These are phyloP conservation scores for Rutstroemia sp. DNA, from an alignment of 2,329 filamentous ascomycete species.

Conservation along the genomic window DNA sequence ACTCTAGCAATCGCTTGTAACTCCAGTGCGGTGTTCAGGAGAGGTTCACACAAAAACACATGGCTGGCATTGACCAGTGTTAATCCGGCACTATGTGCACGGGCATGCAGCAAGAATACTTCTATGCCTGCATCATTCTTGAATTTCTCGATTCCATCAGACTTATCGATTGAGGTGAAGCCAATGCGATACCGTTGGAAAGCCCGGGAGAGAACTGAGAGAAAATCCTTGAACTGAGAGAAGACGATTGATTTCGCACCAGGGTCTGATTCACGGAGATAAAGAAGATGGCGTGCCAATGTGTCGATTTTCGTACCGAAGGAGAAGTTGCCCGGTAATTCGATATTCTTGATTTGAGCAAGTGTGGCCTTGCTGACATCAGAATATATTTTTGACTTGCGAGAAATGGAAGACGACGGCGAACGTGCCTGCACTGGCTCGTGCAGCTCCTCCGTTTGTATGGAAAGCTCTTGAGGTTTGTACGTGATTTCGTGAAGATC, in stretches of 20 bases:
- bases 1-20: constrained; percentile 92
- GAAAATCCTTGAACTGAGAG: constrained; percentile 80
- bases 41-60: constrained; percentile 88
- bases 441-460: constrained; percentile 49
- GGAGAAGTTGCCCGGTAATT: constrained; percentile 57
- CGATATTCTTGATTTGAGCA: constrained; percentile 73
- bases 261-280: constrained; percentile 76
- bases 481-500: constrained; percentile 83
- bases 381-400: constrained; percentile 59
- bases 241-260: constrained; percentile 92
- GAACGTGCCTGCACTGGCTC: constrained; percentile 24
- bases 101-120: constrained; percentile 83
- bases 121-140: constrained; percentile 66
- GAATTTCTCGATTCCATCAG: constrained; percentile 67
- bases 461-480: constrained; percentile 65
- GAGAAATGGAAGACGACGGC: constrained; percentile 13
- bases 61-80: constrained; percentile 91
- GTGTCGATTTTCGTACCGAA: constrained; percentile 91
- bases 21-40: constrained; percentile 89
- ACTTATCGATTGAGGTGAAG: constrained; percentile 60
- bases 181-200: constrained; percentile 67
- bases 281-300: constrained; percentile 71
- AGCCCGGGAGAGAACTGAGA: constrained; percentile 64
- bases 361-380: constrained; percentile 65
- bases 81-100: constrained; percentile 79